A percentile compares a stretch with the other conserved stretches of the same genome.
phyloP scores from a whole-genome alignment of 1,284 basidiomycete genomes.

The Cutaneotrichosporon mucoides region DNA sequence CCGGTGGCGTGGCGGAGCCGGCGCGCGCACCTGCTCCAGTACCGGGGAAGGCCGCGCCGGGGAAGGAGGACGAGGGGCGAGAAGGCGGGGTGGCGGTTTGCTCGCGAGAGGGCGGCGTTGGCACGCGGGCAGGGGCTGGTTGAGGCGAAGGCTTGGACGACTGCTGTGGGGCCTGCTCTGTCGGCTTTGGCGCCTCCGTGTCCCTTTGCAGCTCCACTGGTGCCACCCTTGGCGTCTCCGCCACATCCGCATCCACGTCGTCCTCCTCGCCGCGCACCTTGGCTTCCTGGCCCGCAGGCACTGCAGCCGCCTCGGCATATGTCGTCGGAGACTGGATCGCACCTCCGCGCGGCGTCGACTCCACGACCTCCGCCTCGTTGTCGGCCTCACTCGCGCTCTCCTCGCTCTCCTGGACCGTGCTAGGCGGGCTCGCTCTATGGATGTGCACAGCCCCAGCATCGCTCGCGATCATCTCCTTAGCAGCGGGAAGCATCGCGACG shows the following conservation, averaged over 20 bases:
- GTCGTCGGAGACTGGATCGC: neutral
- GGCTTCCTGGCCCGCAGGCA: neutral
- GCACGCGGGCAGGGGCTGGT: too few relatives aligned
- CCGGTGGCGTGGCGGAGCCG: too few relatives aligned
- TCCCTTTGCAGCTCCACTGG: too few relatives aligned
- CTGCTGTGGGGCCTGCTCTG: too few relatives aligned
- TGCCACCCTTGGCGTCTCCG: neutral
- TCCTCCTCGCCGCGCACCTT: neutral
- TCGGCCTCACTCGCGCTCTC: neutral
- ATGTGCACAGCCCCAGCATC: neutral
- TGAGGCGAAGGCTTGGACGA: too few relatives aligned
- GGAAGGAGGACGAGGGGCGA: too few relatives aligned
- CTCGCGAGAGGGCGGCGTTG: neutral
- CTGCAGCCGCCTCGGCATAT: neutral
- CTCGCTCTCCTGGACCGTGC: conserved; percentile 1
- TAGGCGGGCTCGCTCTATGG: neutral
- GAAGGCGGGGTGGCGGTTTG: too few relatives aligned
- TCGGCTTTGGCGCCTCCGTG: too few relatives aligned
- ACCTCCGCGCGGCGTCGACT: neutral
- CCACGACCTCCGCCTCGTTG: neutral
- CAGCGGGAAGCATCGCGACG: neutral
- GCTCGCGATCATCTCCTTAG: neutral
- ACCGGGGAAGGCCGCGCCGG: too few relatives aligned
- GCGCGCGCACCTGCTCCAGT: too few relatives aligned
- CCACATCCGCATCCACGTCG: neutral